Evolutionary conservation across 2,329 filamentous ascomycete genomes (phyloP).

Genomic region (Fusarium torulosum): DNA sequence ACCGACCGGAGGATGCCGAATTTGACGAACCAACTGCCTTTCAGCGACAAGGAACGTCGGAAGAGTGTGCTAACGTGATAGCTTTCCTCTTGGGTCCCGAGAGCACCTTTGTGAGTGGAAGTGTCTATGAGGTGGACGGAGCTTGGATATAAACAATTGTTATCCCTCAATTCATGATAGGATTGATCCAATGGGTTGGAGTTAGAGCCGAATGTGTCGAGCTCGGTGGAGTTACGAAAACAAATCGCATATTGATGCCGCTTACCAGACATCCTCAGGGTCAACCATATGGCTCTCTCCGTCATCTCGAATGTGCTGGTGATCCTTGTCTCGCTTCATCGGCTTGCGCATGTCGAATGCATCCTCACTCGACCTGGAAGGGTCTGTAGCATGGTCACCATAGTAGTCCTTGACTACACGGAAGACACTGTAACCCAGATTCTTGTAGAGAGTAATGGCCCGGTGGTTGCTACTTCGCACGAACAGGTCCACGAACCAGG

Average conservation of each 20-base stretch:
- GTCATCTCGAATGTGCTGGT: conserved; percentile 81
- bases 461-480: conserved; percentile 89
- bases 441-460: conserved; percentile 89
- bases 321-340: conserved; percentile 81
- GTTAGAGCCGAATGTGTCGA: background rate
- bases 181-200: background rate
- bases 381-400: conserved; percentile 80
- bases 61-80: conserved; percentile 54
- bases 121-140: conserved; percentile 61
- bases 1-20: conserved; percentile 52
- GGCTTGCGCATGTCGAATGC: conserved; percentile 98
- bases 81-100: conserved; percentile 54
- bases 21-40: conserved; percentile 60
- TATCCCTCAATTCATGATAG: background rate
- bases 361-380: conserved; percentile 78
- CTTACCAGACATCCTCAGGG: conserved; percentile 87
- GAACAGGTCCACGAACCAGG: conserved; percentile 97
- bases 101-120: conserved; percentile 54
- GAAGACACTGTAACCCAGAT: conserved; percentile 92
- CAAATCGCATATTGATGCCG: conserved; percentile 12
- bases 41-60: conserved; percentile 58
- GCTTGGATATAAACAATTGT: conserved; percentile 53
- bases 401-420: conserved; percentile 93
- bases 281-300: conserved; percentile 83
- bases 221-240: conserved; percentile 59